Evolutionary conservation across 2,329 filamentous ascomycete species (phyloP).

Genomic region (Talaromyces rugulosus): DNA sequence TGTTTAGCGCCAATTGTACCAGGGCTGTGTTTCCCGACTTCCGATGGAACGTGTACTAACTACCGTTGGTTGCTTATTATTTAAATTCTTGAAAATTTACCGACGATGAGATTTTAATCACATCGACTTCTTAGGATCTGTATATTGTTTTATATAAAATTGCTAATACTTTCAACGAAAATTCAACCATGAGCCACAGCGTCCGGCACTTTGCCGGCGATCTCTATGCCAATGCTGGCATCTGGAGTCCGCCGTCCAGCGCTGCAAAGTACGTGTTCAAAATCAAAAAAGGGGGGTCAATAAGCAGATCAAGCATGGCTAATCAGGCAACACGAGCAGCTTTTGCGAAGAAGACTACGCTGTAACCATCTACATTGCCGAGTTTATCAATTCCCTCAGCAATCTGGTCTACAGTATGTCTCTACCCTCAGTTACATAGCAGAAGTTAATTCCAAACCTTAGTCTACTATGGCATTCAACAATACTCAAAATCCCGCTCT

Average conservation of each 20-base stretch:
- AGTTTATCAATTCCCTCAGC: slow-evolving; percentile 5
- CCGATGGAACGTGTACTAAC: too few relatives aligned
- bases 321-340: background rate
- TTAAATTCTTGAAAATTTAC: too few relatives aligned
- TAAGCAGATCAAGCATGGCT: background rate
- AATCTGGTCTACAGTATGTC: slow-evolving; percentile 4
- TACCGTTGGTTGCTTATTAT: too few relatives aligned
- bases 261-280: slow-evolving; percentile 1
- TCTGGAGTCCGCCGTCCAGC: slow-evolving; percentile 5
- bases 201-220: slow-evolving; percentile 4
- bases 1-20: too few relatives aligned
- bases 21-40: too few relatives aligned
- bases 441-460: background rate
- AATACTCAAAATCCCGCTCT: background rate
- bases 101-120: too few relatives aligned
- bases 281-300: background rate
- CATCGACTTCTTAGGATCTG: background rate
- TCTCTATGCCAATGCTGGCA: slow-evolving; percentile 2
- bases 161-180: background rate
- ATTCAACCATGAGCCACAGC: slow-evolving; percentile 2
- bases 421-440: background rate
- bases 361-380: slow-evolving; percentile 5
- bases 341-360: slow-evolving; percentile 8
- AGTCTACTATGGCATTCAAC: background rate
- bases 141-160: background rate